Percentiles rank a stretch among this genome's conserved stretches.
phyloP scores from a whole-genome alignment of 805 yeast genomes.

The Starmera dryadoides region DNA sequence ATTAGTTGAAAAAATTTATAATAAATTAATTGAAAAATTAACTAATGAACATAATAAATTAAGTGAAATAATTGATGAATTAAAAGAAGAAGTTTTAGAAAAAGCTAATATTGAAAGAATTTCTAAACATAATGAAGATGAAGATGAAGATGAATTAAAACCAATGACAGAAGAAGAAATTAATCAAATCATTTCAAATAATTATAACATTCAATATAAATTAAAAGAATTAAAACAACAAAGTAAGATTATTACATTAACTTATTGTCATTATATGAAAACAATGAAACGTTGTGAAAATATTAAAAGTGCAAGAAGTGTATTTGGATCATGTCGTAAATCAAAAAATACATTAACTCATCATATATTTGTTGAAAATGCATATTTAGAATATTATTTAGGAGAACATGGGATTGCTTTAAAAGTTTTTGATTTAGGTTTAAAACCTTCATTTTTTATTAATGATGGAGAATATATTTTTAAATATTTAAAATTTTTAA shows the following conservation, averaged over 20 bases:
- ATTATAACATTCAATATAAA: conserved; percentile 9
- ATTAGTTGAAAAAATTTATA: conserved; percentile 43
- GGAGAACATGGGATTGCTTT: conserved; percentile 63
- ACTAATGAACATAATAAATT: conserved; percentile 27
- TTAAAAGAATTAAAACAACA: conserved; percentile 14
- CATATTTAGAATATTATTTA: conserved; percentile 68
- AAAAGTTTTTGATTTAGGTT: conserved; percentile 73
- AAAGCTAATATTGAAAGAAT: conserved; percentile 7
- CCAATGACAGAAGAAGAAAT: conserved; percentile 13
- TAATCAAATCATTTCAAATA: conserved; percentile 7
- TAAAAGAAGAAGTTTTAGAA: conserved; percentile 11
- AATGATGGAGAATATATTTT: conserved; percentile 55
- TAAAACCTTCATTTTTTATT: conserved; percentile 42
- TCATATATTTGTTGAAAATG: conserved; percentile 76
- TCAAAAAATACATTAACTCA: conserved; percentile 47
- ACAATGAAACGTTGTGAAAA: conserved; percentile 63
- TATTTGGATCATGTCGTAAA: conserved; percentile 65
- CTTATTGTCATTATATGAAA: conserved; percentile 65
- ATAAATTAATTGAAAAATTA: conserved; percentile 41
- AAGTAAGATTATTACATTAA: conserved; percentile 46
- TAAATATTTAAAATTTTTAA: conserved; percentile 66
- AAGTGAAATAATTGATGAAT: conserved; percentile 12
- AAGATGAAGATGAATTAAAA: conserved; percentile 9
- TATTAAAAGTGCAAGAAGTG: conserved; percentile 60
- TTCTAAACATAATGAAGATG: conserved; percentile 5